A percentile compares a stretch with the other conserved stretches of the same genome.
These are phyloP conservation scores for Aspergillus latus DNA, from an alignment of 2,329 filamentous ascomycete species.

Conservation along the genomic window DNA sequence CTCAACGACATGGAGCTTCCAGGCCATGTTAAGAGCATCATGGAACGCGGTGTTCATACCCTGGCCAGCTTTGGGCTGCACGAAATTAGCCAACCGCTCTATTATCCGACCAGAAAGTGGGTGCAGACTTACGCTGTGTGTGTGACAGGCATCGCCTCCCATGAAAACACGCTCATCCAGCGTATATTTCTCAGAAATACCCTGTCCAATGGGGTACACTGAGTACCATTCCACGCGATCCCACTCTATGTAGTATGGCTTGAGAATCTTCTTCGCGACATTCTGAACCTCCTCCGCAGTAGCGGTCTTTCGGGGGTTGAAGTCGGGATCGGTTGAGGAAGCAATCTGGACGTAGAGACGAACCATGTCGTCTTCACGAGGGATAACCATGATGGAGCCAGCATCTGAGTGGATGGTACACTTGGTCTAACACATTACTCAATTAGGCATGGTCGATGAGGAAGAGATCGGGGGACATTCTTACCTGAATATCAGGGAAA, in stretches of 20 bases:
- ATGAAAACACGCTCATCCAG: constrained; percentile 66
- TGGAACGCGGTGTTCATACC: constrained; percentile 63
- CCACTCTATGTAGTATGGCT: constrained; percentile 62
- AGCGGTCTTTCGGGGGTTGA: constrained; percentile 60
- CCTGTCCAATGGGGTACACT: constrained; percentile 65
- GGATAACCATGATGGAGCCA: constrained; percentile 64
- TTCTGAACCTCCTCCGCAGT: constrained; percentile 60
- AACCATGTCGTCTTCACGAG: constrained; percentile 51
- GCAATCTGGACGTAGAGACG: constrained; percentile 58
- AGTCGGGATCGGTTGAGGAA: constrained; percentile 61
- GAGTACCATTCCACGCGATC: constrained; percentile 67
- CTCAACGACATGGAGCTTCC: constrained; percentile 94
- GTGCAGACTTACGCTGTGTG: constrained; percentile 49
- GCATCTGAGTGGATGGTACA: constrained; percentile 66
- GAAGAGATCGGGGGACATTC: constrained; percentile 4
- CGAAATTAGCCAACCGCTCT: constrained; percentile 11
- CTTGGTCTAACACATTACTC: constrained; percentile 53
- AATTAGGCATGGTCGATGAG: neutral
- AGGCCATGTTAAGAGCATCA: constrained; percentile 80
- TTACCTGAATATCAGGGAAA: constrained; percentile 62
- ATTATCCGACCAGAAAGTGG: neutral
- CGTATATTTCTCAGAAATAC: constrained; percentile 64
- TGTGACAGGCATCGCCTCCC: constrained; percentile 65
- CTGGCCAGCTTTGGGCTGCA: constrained; percentile 61
- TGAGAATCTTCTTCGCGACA: constrained; percentile 58